Evolutionary conservation across 2,329 filamentous ascomycete genomes (phyloP), one percentile per base, ranked within the genome.

Genomic region (Monilinia fructigena): DNA sequence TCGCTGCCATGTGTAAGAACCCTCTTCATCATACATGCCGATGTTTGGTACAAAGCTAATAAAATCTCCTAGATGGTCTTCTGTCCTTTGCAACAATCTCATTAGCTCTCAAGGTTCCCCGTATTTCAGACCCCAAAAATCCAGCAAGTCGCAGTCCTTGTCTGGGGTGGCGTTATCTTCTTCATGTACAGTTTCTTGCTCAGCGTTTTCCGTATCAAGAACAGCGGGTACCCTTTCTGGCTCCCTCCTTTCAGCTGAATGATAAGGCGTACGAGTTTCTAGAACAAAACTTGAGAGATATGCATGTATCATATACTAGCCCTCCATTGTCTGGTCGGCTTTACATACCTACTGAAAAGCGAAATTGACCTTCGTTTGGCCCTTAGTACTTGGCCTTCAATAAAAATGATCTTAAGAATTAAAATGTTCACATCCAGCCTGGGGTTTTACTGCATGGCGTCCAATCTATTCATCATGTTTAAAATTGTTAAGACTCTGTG

Each of bases 181-280:
- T 80, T 90, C 70, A 87, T 93, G 80, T 98, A 98, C 82, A 96
- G 93, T 81, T 95, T 97, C 80, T 83, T 99, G 70, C 85, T 99
- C 71, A 97, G 91, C 79, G 83, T 97, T 70, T 99, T 99, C 85
- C 88, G 93, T 74, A 83, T 90, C 74, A 99, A 99, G 88, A 99
- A 98, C 76, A 88, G 88, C 45, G 92, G 92, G 31, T 99, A 99
- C 79, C 93, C 93, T 20, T 97, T 98, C 80, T 93, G 88, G 75
- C 84, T 99, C 69, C 95, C 95, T 65, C 95, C 95, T 14, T 98
- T 99, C 52, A 63, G 50, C 42, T 66, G 58, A 66, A 54, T 23
- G 35, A 12, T 35, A 45, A 54, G 12, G 20, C 28, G 5, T n/a
- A 26, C 10, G 38, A 42, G 58, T 26, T 28, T 47, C 23, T 66